Conservation (phyloP, 1,284 basidiomycete genomes). For the Marasmius fiardii region DNA sequence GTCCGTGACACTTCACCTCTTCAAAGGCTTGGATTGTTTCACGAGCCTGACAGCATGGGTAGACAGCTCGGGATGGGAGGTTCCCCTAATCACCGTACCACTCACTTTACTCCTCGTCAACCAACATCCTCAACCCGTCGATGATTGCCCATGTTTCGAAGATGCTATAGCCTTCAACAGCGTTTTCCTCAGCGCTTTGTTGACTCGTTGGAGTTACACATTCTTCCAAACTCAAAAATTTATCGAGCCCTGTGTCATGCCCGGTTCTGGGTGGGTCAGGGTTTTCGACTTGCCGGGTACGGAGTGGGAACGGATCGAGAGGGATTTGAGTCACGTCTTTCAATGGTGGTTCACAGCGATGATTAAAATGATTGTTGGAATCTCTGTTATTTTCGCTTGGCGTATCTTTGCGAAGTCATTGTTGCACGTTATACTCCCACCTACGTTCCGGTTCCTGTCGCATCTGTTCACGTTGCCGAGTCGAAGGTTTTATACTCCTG, state of each 20-base stretch:
- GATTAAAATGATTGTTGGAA: conserved; percentile 64
- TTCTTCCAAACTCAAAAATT: conserved; percentile 7
- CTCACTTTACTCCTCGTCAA: conserved; percentile 75
- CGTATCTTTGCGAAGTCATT: conserved; percentile 79
- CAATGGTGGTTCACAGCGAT: conserved; percentile 56
- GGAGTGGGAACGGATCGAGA: conserved; percentile 30
- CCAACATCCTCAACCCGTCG: conserved; percentile 89
- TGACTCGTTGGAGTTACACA: conserved; percentile 60
- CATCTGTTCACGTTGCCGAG: conserved; percentile 65
- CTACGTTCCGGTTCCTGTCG: conserved; percentile 74
- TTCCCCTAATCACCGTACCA: conserved; percentile 68
- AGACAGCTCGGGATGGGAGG: conserved; percentile 51
- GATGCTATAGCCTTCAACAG: conserved; percentile 93
- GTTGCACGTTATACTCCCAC: conserved; percentile 74
- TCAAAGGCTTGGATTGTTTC: conserved; percentile 37
- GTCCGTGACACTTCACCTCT: conserved; percentile 23
- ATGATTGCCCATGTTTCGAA: conserved; percentile 98
- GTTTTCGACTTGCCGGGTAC: not conserved
- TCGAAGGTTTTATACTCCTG: conserved; percentile 83
- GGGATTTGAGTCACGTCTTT: conserved; percentile 43
- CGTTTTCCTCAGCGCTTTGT: conserved; percentile 75
- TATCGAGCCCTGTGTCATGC: conserved; percentile 12
- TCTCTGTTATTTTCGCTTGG: conserved; percentile 79
- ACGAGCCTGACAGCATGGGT: conserved; percentile 49
- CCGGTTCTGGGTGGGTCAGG: conserved; percentile 4